Base-by-base conservation (phyloP, 306 rosid species). In the Hippophae gyantsensis region DNA sequence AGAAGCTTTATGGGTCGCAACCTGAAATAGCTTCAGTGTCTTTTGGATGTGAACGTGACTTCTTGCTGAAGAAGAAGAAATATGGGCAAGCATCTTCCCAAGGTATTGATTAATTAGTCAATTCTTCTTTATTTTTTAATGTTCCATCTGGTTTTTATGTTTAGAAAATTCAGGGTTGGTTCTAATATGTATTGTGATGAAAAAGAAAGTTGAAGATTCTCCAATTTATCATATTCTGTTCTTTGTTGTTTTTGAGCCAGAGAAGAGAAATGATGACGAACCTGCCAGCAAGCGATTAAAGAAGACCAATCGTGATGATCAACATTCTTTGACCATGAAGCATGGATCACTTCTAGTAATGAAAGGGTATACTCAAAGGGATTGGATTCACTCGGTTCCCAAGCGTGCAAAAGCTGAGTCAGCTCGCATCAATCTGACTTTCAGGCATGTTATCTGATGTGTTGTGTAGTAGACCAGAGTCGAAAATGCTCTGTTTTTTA, bases 371-470 rank as follows among this genome's bases (percentile, higher is more conserved):
- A 87, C 93, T 9, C 99, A 92, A 73, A 70, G 96, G 67, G 99
- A 92, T 80, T 88, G 99, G 99, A 56, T 83, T 56, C 99, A 83
- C 74, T 92, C 95, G 1, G 85, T 87, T 58, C 98, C 98, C 56
- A 87, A 76, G 77, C 82, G 96, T 56, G 80, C 84, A 45, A 92
- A 77, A 73, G 83, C 78, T 4, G 96, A 81, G 9, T 68, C 85
- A n/a, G 73, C 79, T 8, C 96, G 99, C 52, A 83, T 92, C 71
- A 92, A 83, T 78, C 99, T 92, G 47, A 92, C 98, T 13, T 92
- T 92, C 68, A 81, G 98, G 77, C 78, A n/a, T 58, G 81, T 83
- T 58, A 66, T 81, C 40, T 75, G 76, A 84, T 56, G 8, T 25
- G 27, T 54, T 51, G 2, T 62, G 60, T 57, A 60, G 41, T 43